Base-by-base conservation (phyloP, 768 basidiomycete genomes). In the Mrakia gelida region DNA sequence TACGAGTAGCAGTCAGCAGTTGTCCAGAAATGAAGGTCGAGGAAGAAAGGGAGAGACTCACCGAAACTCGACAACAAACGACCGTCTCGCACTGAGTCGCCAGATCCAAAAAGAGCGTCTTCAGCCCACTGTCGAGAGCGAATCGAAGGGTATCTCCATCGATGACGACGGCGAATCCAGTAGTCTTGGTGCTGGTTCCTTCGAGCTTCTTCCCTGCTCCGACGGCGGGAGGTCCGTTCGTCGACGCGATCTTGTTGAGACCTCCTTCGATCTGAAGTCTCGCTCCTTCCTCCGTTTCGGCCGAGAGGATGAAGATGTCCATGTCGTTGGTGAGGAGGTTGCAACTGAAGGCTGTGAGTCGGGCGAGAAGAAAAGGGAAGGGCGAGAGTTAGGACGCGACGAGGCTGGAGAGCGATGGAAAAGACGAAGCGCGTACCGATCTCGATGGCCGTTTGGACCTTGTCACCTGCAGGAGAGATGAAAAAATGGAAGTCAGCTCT, bases 21-120 rank as follows among this genome's bases (percentile, higher is more conserved):
- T 10, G 26, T 15, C n/a, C 5, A 18, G 28, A 43, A 43, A 21
- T 9, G 26, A 65, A n/a, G n/a, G n/a, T n/a, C 10, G 38, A 11
- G 11, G 26, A 34, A 21, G 16, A 52, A 21, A 52, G 49, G 15
- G 7, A 52, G 49, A 3, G 26, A 75, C 75, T 45, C 34, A 75
- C 75, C 11, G 94, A 96, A 13, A 98, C 96, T 80, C 96, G 91
- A 86, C 96, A 99, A 83, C 96, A 98, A 34, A 99, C 95, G 26
- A 99, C 96, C 2, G 96, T 96, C 82, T 96, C 93, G 84, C 96
- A 99, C 82, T 98, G 95, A 3, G 94, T 98, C 7, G 92, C 92
- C 10, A 99, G 88, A 78, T 91, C 93, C 73, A 98, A 87, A 86
- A 98, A 98, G 43, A 97, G 83, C 5, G 89, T 87, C 84, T 96